phyloP scores from a whole-genome alignment of 176 grass and related monocot species.

The Aegilops umbellulata region DNA sequence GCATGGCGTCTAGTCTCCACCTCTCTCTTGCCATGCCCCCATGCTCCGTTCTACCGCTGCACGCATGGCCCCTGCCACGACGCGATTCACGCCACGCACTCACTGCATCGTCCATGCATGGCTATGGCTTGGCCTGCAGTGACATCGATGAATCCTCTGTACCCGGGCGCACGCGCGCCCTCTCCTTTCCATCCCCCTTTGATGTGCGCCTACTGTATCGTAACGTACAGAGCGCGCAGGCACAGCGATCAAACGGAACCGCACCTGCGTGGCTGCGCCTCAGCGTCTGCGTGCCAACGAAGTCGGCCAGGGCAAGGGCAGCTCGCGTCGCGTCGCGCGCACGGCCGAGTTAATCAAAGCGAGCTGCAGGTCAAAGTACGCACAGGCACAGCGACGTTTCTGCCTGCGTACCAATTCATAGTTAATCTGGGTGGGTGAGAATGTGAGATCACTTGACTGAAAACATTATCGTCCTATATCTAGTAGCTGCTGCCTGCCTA shows the following conservation, averaged over 20 bases:
- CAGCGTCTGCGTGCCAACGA: neutral
- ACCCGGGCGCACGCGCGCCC: neutral
- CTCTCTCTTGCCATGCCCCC: slow-evolving; percentile 8
- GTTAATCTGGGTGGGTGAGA: neutral
- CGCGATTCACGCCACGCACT: neutral
- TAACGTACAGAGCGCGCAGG: too few species aligned
- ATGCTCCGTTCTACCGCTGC: slow-evolving; percentile 3
- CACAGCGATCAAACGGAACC: too few species aligned
- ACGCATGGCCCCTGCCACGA: neutral
- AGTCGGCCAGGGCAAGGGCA: too few species aligned
- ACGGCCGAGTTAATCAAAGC: neutral
- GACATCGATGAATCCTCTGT: neutral
- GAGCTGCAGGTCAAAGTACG: neutral
- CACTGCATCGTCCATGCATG: neutral
- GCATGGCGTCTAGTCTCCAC: neutral
- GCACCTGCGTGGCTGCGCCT: too few species aligned
- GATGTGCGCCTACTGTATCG: too few species aligned
- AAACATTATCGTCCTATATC: slow-evolving; percentile 15
- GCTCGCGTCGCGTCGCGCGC: neutral
- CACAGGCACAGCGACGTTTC: slow-evolving; percentile 2
- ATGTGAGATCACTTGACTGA: neutral
- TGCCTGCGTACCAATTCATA: neutral
- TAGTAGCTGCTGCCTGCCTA: neutral
- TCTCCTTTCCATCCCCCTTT: neutral
- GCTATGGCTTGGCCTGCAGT: neutral